Base-by-base conservation (phyloP, 106 monocot genomes). In the Acanthochlamys bracteata region DNA sequence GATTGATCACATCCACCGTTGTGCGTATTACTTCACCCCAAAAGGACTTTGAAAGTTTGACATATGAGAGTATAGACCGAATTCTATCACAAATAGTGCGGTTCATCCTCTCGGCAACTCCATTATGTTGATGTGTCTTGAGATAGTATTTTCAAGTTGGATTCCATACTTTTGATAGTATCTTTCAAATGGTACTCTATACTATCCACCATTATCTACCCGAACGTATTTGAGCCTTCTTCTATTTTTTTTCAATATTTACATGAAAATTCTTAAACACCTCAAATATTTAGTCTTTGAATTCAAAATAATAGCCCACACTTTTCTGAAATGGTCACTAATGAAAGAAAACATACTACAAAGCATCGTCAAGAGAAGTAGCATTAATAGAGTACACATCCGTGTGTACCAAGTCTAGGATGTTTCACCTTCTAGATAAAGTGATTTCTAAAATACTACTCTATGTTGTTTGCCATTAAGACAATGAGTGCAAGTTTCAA, bases 21-120 rank as follows among this genome's bases (percentile, higher is more conserved):
- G 68, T 68, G 4, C 41, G 40, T 42, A 60, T 25, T 59, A 58
- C 58, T 59, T 69, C 69, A 15, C 42, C 24, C 69, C 58, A 47
- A 42, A 69, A 67, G 20, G 17, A 21, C 53, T 45, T 67, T 15
- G 40, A 4, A 12, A 59, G 22, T 20, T 69, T 69, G 1, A 33
- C 57, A 21, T 55, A 20, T 56, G 53, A 14, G 1, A 57, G 22
- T 40, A 55, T 25, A 27, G 13, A 55, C 21, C 56, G 17, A 21
- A 55, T 40, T 12, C 56, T 41, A 10, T 63, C 21, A 41, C 33
- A 20, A 21, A 63, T 63, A 14, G 21, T 63, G 7, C 63, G 3
- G 22, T 63, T 63, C 43, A 63, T 63, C 17, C 63, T 63, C 22
- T 63, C 43, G 6, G 42, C 39, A 63, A 45, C 55, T 12, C 67